These are phyloP conservation scores for Podospora fimiseda DNA, from an alignment of 495 filamentous ascomycete genomes.

Conservation along the genomic window DNA sequence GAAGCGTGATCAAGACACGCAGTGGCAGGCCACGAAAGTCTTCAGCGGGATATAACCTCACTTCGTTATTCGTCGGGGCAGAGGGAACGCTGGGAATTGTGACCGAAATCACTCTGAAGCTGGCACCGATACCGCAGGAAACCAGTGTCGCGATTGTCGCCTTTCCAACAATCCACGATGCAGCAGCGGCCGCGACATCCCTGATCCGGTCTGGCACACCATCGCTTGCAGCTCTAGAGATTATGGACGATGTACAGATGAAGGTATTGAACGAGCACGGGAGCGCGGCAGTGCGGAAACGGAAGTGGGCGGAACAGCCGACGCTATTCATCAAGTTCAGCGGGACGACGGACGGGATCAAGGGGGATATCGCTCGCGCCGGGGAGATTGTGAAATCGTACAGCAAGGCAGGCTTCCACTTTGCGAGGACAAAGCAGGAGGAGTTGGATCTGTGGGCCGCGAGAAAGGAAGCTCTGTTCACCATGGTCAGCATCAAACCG, in stretches of 20 bases:
- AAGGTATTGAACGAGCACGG: conserved; percentile 58
- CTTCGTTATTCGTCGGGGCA: conserved; percentile 78
- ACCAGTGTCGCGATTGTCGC: conserved; percentile 60
- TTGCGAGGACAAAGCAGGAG: conserved; percentile 53
- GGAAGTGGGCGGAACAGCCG: conserved; percentile 54
- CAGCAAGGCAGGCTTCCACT: conserved; percentile 44
- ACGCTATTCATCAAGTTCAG: conserved; percentile 65
- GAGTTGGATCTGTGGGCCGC: conserved; percentile 61
- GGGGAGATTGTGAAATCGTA: conserved; percentile 40
- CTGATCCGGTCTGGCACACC: conserved; percentile 60
- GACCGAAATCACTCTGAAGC: conserved; percentile 72
- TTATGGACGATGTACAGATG: conserved; percentile 73
- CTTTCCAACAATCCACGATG: conserved; percentile 55
- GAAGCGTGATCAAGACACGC: conserved; percentile 67
- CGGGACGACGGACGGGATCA: conserved; percentile 26
- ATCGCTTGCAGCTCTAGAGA: conserved; percentile 59
- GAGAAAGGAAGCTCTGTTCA: conserved; percentile 61
- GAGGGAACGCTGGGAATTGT: conserved; percentile 89
- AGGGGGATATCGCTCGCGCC: conserved; percentile 34
- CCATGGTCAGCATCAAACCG: conserved; percentile 40
- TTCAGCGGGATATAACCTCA: conserved; percentile 75
- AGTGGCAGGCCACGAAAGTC: conserved; percentile 57
- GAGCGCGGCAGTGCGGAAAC: conserved; percentile 45
- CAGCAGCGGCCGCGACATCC: conserved; percentile 55
- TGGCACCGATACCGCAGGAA: conserved; percentile 57